Percentiles rank a stretch among this genome's conserved stretches.
Conservation (phyloP, 345 rosid genomes). For the Citrus trifoliata region DNA sequence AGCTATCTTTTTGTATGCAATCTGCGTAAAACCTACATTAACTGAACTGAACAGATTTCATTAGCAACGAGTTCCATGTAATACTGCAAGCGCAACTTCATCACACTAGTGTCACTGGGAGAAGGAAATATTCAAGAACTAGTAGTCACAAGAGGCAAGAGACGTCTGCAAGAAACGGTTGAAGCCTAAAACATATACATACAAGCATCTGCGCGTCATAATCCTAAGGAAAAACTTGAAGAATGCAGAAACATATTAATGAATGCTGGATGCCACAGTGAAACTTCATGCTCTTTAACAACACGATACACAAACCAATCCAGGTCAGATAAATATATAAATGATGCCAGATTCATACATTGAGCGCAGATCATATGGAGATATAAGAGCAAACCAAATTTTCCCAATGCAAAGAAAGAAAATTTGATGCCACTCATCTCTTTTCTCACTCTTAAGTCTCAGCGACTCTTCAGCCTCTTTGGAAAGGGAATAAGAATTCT, state of each 20-base stretch:
- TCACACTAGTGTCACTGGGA: neutral
- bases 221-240: too few relatives aligned
- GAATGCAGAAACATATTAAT: too few relatives aligned
- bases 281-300: neutral
- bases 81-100: neutral
- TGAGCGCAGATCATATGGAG: neutral
- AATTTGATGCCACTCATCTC: neutral
- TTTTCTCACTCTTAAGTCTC: neutral
- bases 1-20: too few relatives aligned
- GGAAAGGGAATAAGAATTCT: neutral
- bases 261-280: neutral
- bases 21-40: too few relatives aligned
- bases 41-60: too few relatives aligned
- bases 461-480: neutral
- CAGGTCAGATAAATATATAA: neutral
- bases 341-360: neutral
- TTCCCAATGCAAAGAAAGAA: neutral
- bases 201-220: too few relatives aligned
- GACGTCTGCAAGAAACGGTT: too few relatives aligned
- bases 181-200: too few relatives aligned
- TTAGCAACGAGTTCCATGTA: neutral
- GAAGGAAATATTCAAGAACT: neutral
- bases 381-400: neutral
- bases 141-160: neutral
- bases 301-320: neutral